These are phyloP conservation scores for Ogataea parapolymorpha DNA, from an alignment of 805 yeast species.

Conservation along the genomic window DNA sequence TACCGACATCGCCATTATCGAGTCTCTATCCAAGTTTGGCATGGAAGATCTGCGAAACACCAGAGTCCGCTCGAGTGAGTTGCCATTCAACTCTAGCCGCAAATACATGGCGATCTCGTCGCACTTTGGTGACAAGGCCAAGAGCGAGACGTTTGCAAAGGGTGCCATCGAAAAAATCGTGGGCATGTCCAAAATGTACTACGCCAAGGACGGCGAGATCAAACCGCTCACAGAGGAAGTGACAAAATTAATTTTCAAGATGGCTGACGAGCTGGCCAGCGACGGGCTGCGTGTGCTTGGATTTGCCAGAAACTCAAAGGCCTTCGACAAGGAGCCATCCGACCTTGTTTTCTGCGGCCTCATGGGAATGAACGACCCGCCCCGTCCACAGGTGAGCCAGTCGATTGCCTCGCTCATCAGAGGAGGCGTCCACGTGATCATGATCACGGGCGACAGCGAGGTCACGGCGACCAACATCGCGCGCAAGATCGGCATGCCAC, in stretches of 20 bases:
- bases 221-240: slow-evolving; percentile 55
- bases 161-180: slow-evolving; percentile 87
- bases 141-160: slow-evolving; percentile 65
- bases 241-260: slow-evolving; percentile 44
- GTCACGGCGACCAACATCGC: slow-evolving; percentile 86
- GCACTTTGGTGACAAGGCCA: slow-evolving; percentile 55
- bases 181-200: slow-evolving; percentile 55
- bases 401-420: slow-evolving; percentile 74
- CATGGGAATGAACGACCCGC: slow-evolving; percentile 97
- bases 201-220: slow-evolving; percentile 55
- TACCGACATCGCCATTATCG: slow-evolving; percentile 88
- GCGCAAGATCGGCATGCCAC: slow-evolving; percentile 83
- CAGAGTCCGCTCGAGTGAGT: slow-evolving; percentile 59
- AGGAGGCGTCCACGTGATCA: slow-evolving; percentile 96
- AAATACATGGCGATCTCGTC: slow-evolving; percentile 87
- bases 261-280: slow-evolving; percentile 64
- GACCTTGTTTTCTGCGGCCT: slow-evolving; percentile 79
- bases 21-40: slow-evolving; percentile 66
- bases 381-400: slow-evolving; percentile 77
- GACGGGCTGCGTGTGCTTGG: slow-evolving; percentile 87
- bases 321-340: slow-evolving; percentile 43
- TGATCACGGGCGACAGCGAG: slow-evolving; percentile 96
- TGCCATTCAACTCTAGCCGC: slow-evolving; percentile 79
- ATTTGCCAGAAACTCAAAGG: slow-evolving; percentile 55
- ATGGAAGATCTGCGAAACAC: slow-evolving; percentile 66